These are phyloP conservation scores for Solanum sparsipilum DNA, from an alignment of 257 asterid genomes.

Conservation along the genomic window DNA sequence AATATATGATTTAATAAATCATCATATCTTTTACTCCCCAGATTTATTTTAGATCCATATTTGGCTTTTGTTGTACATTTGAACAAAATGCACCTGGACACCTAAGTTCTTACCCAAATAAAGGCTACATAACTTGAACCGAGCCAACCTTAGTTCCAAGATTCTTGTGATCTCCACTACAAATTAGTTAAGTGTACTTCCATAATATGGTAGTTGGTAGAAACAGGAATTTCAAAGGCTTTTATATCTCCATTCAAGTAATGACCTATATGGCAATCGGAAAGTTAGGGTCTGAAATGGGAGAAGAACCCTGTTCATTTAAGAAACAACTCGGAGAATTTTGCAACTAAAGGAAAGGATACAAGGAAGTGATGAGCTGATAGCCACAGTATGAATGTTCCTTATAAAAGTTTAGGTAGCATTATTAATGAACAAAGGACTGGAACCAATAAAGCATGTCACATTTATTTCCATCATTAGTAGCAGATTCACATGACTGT, in stretches of 20 bases:
- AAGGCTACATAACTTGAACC: background rate
- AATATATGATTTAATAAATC: background rate
- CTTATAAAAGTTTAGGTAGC: background rate
- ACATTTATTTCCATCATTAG: background rate
- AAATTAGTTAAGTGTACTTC: background rate
- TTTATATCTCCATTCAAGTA: background rate
- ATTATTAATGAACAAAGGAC: background rate
- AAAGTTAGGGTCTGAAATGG: background rate
- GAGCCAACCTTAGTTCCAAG: background rate
- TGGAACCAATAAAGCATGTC: background rate
- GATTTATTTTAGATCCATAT: background rate
- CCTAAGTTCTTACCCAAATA: background rate
- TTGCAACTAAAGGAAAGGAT: background rate
- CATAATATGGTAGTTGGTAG: background rate
- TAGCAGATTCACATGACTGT: background rate
- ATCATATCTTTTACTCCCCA: background rate
- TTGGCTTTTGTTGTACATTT: background rate
- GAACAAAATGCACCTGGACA: background rate
- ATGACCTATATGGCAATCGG: background rate
- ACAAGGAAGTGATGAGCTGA: background rate
- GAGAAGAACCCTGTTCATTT: background rate
- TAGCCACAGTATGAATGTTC: background rate
- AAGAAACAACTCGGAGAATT: background rate
- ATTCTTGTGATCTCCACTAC: background rate
- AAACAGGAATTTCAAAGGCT: background rate